Percentiles rank a stretch among this genome's conserved stretches.
These are phyloP conservation scores for Yamadazyma endophytica DNA, from an alignment of 805 yeast species.

Conservation along the genomic window DNA sequence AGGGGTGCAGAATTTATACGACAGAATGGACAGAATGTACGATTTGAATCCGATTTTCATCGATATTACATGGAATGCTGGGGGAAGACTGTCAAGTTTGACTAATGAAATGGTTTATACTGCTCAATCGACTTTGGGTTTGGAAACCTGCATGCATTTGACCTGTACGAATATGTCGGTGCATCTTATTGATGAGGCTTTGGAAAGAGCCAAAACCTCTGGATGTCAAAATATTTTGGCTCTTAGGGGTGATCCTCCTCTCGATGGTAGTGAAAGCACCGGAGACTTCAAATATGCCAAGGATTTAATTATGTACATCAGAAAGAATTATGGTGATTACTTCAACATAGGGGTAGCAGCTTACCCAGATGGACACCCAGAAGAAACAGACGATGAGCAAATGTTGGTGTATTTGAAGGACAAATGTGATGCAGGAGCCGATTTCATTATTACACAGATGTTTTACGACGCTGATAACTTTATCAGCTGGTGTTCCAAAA, in stretches of 20 bases:
- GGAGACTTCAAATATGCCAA: conserved; percentile 88
- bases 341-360: conserved; percentile 96
- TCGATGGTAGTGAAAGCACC: conserved; percentile 64
- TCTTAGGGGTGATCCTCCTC: conserved; percentile 92
- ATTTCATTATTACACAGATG: conserved; percentile 94
- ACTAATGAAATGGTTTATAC: conserved; percentile 92
- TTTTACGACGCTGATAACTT: conserved; percentile 90
- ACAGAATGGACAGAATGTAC: conserved; percentile 97
- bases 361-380: conserved; percentile 97
- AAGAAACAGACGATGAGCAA: conserved; percentile 54
- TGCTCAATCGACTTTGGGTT: conserved; percentile 82
- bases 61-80: conserved; percentile 98
- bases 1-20: conserved; percentile 94
- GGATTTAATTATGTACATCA: conserved; percentile 78
- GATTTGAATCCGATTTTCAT: conserved; percentile 85
- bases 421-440: conserved; percentile 92
- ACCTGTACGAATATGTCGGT: conserved; percentile 95
- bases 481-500: conserved; percentile 70
- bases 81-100: conserved; percentile 77
- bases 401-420: conserved; percentile 65
- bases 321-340: conserved; percentile 74
- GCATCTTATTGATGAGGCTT: conserved; percentile 75
- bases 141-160: conserved; percentile 97
- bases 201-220: conserved; percentile 76
- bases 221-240: conserved; percentile 97